phyloP scores from a whole-genome alignment of 495 filamentous ascomycete genomes.

The Podospora didyma region DNA sequence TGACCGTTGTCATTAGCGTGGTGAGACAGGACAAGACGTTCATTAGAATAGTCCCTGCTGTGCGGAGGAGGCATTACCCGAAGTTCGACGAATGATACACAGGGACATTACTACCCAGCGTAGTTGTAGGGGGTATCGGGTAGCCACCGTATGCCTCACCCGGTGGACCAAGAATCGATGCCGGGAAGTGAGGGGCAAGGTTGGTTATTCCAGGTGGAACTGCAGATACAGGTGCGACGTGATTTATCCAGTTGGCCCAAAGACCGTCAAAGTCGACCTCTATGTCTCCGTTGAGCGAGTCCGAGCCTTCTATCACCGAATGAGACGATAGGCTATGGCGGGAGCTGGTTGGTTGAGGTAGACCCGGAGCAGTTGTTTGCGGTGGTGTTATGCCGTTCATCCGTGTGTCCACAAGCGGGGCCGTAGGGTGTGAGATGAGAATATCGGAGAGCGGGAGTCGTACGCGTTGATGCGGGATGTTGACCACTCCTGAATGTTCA shows the following conservation, averaged over 20 bases:
- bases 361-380: background rate
- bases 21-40: no score
- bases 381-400: conserved; percentile 19
- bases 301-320: conserved; percentile 12
- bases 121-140: conserved; percentile 3
- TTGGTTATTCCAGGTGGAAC: conserved; percentile 6
- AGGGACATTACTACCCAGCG: conserved; percentile 7
- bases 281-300: conserved; percentile 32
- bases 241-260: conserved; percentile 45
- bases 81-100: conserved; percentile 13
- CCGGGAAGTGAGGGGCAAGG: conserved; percentile 21
- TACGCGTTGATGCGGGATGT: conserved; percentile 14
- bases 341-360: background rate
- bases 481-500: conserved; percentile 4
- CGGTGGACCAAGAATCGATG: conserved; percentile 5
- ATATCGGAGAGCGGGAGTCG: conserved; percentile 16
- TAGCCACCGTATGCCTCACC: conserved; percentile 20
- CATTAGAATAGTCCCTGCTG: no score
- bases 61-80: conserved; percentile 3
- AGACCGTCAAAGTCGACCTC: conserved; percentile 55
- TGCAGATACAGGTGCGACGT: conserved; percentile 15
- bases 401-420: conserved; percentile 5
- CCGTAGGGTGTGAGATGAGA: conserved; percentile 10
- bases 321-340: conserved; percentile 16
- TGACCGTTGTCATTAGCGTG: no score